These are phyloP conservation scores for Colletotrichum echinochloae DNA, from an alignment of 2,329 filamentous ascomycete species.

Conservation along the genomic window DNA sequence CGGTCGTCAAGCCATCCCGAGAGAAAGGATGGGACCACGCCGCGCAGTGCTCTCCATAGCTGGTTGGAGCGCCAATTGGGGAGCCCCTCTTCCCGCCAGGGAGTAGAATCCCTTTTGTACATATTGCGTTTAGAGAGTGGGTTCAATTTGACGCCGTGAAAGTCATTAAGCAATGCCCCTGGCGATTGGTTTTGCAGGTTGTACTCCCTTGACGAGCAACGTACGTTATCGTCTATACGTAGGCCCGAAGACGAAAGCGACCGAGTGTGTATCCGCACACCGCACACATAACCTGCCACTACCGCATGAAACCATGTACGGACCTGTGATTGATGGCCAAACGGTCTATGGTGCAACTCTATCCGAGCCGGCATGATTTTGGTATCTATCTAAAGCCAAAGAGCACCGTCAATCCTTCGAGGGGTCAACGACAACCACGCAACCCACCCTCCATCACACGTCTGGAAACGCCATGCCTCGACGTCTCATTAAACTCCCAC, in stretches of 20 bases:
- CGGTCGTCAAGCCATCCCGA: not conserved
- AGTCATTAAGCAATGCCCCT: not conserved
- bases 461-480: not conserved
- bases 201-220: too few relatives aligned
- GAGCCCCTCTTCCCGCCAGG: not conserved
- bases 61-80: conserved; percentile 2
- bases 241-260: not conserved
- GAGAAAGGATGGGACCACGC: not conserved
- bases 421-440: conserved; percentile 3
- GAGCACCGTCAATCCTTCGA: not conserved
- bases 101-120: conserved; percentile 23
- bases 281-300: not conserved
- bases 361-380: conserved; percentile 15
- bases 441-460: not conserved
- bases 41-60: not conserved
- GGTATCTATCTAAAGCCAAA: conserved; percentile 36
- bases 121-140: conserved; percentile 25
- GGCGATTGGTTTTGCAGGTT: not conserved
- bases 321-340: not conserved
- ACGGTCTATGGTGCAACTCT: conserved; percentile 19
- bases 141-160: conserved; percentile 37
- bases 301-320: not conserved
- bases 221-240: not conserved
- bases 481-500: not conserved
- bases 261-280: not conserved